Evolutionary conservation across 495 filamentous ascomycete genomes (phyloP).

Genomic region (Tuber calosporum): DNA sequence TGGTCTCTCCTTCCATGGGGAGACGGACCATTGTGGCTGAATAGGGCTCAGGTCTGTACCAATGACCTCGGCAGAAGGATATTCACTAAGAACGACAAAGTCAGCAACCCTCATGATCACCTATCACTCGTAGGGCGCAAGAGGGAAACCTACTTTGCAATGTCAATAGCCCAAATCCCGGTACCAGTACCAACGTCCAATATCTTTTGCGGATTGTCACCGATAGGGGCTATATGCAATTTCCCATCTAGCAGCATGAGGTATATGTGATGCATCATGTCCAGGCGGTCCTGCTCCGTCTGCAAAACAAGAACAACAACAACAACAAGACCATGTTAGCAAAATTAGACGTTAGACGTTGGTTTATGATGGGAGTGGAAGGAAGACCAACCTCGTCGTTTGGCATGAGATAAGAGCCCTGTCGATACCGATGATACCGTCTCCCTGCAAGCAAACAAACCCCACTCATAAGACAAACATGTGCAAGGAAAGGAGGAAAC

Average conservation of each 20-base stretch:
- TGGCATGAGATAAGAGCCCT: constrained; percentile 31
- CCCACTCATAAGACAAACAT: neutral
- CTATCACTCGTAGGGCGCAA: neutral
- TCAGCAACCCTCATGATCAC: constrained; percentile 2
- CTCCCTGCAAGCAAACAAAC: constrained; percentile 11
- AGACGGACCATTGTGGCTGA: constrained; percentile 49
- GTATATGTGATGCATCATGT: constrained; percentile 60
- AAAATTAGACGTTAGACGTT: neutral
- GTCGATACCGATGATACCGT: constrained; percentile 34
- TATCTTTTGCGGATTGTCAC: constrained; percentile 42
- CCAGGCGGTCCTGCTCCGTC: constrained; percentile 45
- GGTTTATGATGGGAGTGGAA: neutral
- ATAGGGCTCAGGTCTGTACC: constrained; percentile 60
- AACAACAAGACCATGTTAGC: neutral
- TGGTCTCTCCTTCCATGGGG: constrained; percentile 3
- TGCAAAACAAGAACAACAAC: constrained; percentile 12
- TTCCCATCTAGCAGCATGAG: constrained; percentile 50
- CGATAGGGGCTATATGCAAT: constrained; percentile 52
- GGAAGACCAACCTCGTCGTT: constrained; percentile 30
- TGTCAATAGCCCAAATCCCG: constrained; percentile 59
- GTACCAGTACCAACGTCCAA: constrained; percentile 60
- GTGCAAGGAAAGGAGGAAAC: neutral
- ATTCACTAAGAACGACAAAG: constrained; percentile 39
- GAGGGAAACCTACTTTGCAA: constrained; percentile 19
- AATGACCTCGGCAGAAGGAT: constrained; percentile 52